phyloP scores from a whole-genome alignment of 257 asterid species.

The Oldenlandia corymbosa region DNA sequence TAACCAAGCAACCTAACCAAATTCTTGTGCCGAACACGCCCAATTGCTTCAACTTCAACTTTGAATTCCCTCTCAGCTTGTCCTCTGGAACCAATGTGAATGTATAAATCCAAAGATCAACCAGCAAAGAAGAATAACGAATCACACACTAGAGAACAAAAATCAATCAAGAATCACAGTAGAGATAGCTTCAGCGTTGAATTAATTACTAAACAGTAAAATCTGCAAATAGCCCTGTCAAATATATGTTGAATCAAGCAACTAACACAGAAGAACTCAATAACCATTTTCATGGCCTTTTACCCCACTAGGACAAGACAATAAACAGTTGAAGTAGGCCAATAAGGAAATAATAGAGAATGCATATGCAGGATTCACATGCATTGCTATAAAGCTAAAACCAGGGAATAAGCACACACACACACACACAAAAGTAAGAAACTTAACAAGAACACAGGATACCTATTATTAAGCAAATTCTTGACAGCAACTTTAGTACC shows the following conservation, averaged over 20 bases:
- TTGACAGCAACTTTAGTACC: slow-evolving; percentile 63
- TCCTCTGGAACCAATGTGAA: slow-evolving; percentile 43
- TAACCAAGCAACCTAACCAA: slow-evolving; percentile 88
- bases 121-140: background rate
- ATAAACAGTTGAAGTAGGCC: background rate
- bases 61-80: slow-evolving; percentile 94
- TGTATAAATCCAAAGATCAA: background rate
- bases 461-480: slow-evolving; percentile 91
- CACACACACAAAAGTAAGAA: slow-evolving; percentile 5
- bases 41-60: slow-evolving; percentile 93
- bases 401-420: background rate
- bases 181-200: background rate
- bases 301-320: slow-evolving; percentile 1
- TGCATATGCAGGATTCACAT: slow-evolving; percentile 12
- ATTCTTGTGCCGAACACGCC: slow-evolving; percentile 87
- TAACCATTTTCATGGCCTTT: background rate
- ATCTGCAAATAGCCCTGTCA: background rate
- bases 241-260: slow-evolving; percentile 3
- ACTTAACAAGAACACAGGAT: background rate
- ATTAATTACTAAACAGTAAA: background rate
- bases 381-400: background rate
- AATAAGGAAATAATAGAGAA: slow-evolving; percentile 2
- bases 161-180: too few relatives aligned
- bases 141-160: too few relatives aligned
- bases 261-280: background rate